Percentiles rank a stretch among this genome's conserved stretches.
These are phyloP conservation scores for Lichtheimia ornata DNA, from an alignment of 371 early-diverging fungal species.

Conservation along the genomic window DNA sequence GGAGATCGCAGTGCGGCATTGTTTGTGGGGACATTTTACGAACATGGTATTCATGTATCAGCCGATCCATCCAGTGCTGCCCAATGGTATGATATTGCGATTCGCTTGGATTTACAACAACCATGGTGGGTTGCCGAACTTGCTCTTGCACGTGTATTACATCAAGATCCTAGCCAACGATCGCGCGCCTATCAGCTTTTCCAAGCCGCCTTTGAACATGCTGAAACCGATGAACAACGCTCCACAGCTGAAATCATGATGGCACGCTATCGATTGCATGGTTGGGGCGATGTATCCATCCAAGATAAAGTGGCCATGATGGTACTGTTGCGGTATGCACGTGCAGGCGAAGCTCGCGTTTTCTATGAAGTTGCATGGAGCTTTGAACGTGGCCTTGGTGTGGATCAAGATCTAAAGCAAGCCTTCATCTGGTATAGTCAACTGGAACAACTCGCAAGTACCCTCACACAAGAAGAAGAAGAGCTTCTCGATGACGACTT, in stretches of 20 bases:
- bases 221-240: conserved; percentile 3
- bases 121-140: conserved; percentile 23
- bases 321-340: conserved; percentile 21
- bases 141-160: conserved; percentile 21
- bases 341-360: conserved; percentile 2
- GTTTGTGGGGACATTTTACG: conserved; percentile 41
- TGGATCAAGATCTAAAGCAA: conserved; percentile 37
- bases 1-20: conserved; percentile 33
- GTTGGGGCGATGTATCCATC: conserved; percentile 34
- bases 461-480: conserved; percentile 23
- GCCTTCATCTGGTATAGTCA: conserved; percentile 64
- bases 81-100: conserved; percentile 35
- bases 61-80: conserved; percentile 24
- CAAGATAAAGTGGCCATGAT: conserved; percentile 6
- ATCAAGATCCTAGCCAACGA: conserved; percentile 10
- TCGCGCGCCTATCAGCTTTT: conserved; percentile 16
- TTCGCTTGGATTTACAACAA: conserved; percentile 16
- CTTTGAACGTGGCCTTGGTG: conserved; percentile 74
- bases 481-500: background rate
- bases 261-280: conserved; percentile 39
- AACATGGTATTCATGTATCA: conserved; percentile 41
- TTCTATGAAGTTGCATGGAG: conserved; percentile 74
- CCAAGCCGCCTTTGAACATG: conserved; percentile 14
- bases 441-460: background rate
- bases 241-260: conserved; percentile 25